Evolutionary conservation across 257 asterid species (phyloP).

Genomic region (Fraxinus americana): DNA sequence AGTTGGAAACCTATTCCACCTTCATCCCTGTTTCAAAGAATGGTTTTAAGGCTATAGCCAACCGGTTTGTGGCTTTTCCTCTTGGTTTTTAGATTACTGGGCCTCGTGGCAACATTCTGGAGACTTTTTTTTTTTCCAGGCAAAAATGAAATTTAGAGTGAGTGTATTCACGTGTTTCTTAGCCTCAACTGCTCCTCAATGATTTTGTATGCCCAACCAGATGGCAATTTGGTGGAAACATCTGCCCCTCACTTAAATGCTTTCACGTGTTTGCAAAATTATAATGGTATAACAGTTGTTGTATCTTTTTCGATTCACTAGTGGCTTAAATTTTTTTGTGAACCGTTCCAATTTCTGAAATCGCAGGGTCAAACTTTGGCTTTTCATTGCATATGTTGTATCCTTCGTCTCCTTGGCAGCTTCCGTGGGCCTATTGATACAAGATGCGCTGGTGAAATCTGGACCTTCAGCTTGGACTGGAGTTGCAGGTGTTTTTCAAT

Average conservation of each 20-base stretch:
- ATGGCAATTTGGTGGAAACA: neutral
- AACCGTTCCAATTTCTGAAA: conserved; percentile 18
- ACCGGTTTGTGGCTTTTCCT: neutral
- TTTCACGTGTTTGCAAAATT: neutral
- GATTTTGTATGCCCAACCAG: neutral
- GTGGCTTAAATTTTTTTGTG: neutral
- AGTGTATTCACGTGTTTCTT: neutral
- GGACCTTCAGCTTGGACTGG: conserved; percentile 97
- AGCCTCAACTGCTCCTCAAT: neutral
- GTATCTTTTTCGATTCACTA: neutral
- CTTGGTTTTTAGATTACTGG: neutral
- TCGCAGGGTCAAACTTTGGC: conserved; percentile 95
- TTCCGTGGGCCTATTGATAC: conserved; percentile 89
- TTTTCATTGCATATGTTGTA: conserved; percentile 93
- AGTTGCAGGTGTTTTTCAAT: conserved; percentile 93
- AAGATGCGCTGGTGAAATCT: conserved; percentile 72
- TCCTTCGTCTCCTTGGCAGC: conserved; percentile 97
- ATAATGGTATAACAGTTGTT: neutral
- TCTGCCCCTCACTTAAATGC: neutral
- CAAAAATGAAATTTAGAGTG: neutral
- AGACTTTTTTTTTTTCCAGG: neutral
- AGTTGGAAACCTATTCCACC: neutral
- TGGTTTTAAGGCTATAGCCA: neutral
- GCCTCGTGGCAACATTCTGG: neutral
- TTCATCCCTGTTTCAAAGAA: neutral